Base-by-base conservation (phyloP, 192 early-diverging fungal species). In the Martensiomyces pterosporus region DNA sequence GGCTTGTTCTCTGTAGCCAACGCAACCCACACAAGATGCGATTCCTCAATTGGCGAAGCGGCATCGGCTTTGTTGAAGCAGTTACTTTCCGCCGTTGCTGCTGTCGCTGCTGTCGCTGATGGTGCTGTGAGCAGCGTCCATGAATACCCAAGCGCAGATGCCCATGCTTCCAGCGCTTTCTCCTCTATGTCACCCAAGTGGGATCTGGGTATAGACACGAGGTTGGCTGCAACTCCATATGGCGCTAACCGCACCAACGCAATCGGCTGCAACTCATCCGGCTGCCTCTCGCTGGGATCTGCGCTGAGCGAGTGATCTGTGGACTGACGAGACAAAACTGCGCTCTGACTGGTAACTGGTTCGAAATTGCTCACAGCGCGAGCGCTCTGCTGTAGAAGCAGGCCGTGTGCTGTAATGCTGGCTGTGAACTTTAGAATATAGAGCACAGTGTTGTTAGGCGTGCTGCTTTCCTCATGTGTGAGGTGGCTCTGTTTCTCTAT, bases 61-160 rank as follows among this genome's bases (percentile, higher is more conserved):
- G n/a, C n/a, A n/a, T n/a, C n/a, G n/a, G n/a, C n/a, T n/a, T n/a
- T n/a, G n/a, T n/a, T n/a, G n/a, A n/a, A n/a, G n/a, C n/a, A n/a
- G n/a, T n/a, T n/a, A n/a, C n/a, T n/a, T n/a, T n/a, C n/a, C n/a
- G n/a, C n/a, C n/a, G n/a, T n/a, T n/a, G n/a, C n/a, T n/a, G n/a
- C n/a, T n/a, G n/a, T n/a, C n/a, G n/a, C 24, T 12, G 22, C 24
- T 26, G 13, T 8, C 9, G 24, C n/a, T 1, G 4, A 13, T 18
- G 15, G 33, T 2, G 9, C 48, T 7, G 25, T 24, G 16, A 57
- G 41, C 23, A 57, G 47, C 8, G 13, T 34, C 8, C 24, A 17
- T 8, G 69, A 32, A 23, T 73, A 73, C 4, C 69, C 69, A 38
- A 73, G 60, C 5, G 39, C 32, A 23, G 23, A 9, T n/a, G 69